A percentile compares a stretch with the other conserved stretches of the same genome.
Conservation (phyloP, 2,329 filamentous ascomycete genomes). For the Hypoxylon sp. region DNA sequence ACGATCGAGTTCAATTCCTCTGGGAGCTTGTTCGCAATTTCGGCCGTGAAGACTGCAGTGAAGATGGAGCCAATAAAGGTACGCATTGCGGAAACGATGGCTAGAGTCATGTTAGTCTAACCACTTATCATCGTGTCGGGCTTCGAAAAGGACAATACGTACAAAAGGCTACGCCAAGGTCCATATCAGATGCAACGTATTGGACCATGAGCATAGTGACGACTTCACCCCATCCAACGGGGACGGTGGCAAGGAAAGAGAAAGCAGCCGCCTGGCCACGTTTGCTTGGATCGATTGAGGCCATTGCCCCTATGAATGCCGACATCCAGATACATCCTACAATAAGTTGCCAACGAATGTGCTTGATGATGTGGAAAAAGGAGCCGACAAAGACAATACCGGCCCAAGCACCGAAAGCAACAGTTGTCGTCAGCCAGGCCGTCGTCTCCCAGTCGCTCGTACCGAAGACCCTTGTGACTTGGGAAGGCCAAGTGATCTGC, state of each 20-base stretch:
- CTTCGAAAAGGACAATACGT: constrained; percentile 11
- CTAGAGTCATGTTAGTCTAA: constrained; percentile 29
- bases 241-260: constrained; percentile 40
- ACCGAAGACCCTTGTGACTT: constrained; percentile 45
- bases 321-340: constrained; percentile 35
- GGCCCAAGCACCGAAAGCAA: constrained; percentile 50
- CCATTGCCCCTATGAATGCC: constrained; percentile 40
- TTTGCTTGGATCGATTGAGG: constrained; percentile 33
- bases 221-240: constrained; percentile 38
- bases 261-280: constrained; percentile 34
- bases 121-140: too few relatives aligned
- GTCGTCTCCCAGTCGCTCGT: constrained; percentile 45
- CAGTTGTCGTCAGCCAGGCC: constrained; percentile 50
- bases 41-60: constrained; percentile 38
- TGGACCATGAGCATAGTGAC: constrained; percentile 45
- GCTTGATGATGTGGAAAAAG: constrained; percentile 47
- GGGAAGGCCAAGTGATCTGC: constrained; percentile 52
- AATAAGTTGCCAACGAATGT: constrained; percentile 37
- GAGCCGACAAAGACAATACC: constrained; percentile 50
- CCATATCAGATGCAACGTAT: constrained; percentile 38
- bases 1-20: constrained; percentile 28
- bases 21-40: constrained; percentile 38
- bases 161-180: constrained; percentile 41
- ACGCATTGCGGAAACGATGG: constrained; percentile 35
- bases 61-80: constrained; percentile 39